Percentiles rank a stretch among this genome's conserved stretches.
Conservation (phyloP, 495 filamentous ascomycete genomes). For the Hypoxylon crocopeplum region DNA sequence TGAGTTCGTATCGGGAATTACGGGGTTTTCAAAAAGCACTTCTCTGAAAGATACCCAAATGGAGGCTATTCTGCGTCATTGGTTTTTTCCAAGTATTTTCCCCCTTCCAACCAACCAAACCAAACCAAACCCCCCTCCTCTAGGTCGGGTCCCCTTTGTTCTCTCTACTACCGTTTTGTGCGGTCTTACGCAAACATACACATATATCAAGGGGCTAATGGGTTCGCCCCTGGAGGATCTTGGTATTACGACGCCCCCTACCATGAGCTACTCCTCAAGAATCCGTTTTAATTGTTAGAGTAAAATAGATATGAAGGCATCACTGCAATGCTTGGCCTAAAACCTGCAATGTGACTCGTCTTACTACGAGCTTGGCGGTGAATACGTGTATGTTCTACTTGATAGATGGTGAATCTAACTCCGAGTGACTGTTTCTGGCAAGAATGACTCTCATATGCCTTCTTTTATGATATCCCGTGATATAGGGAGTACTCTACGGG, state of each 20-base stretch:
- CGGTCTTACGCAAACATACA: not conserved
- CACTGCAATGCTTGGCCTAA: slow-evolving; percentile 32
- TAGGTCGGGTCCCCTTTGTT: slow-evolving; percentile 33
- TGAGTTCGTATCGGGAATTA: slow-evolving; percentile 34
- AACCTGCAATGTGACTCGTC: slow-evolving; percentile 36
- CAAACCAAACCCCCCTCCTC: too few relatives aligned
- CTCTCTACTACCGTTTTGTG: slow-evolving; percentile 13
- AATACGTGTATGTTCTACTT: slow-evolving; percentile 18
- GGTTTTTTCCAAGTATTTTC: slow-evolving; percentile 11
- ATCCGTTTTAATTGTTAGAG: slow-evolving; percentile 35
- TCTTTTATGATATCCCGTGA: slow-evolving; percentile 7
- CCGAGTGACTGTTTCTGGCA: slow-evolving; percentile 28
- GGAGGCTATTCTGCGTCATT: slow-evolving; percentile 40
- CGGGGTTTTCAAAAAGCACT: slow-evolving; percentile 35
- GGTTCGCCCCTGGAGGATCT: slow-evolving; percentile 32
- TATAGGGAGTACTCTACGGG: slow-evolving; percentile 6
- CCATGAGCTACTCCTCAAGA: slow-evolving; percentile 21
- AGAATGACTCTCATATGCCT: slow-evolving; percentile 4
- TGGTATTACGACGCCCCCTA: slow-evolving; percentile 31
- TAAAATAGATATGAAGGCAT: slow-evolving; percentile 38
- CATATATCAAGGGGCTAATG: slow-evolving; percentile 33
- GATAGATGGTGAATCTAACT: slow-evolving; percentile 11
- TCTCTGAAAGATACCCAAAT: slow-evolving; percentile 40
- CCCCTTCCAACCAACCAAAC: too few relatives aligned
- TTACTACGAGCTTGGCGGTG: slow-evolving; percentile 34